Conservation (phyloP, 2,329 filamentous ascomycete genomes). For the Aspergillus fijiensis region DNA sequence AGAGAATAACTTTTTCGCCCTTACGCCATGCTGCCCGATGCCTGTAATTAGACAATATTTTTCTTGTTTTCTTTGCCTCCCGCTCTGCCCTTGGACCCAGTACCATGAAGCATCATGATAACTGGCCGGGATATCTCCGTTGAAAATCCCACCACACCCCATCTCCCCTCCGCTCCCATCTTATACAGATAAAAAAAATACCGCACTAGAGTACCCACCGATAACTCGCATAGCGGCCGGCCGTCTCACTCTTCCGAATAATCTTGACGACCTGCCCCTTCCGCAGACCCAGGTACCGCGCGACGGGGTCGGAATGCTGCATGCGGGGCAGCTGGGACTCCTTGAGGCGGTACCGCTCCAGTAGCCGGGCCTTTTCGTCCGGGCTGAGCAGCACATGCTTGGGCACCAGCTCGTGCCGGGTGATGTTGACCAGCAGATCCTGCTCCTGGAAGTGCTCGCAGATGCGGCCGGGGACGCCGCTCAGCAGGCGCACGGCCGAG, state of each 20-base stretch:
- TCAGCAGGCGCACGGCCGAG: constrained; percentile 82
- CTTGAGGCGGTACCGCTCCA: constrained; percentile 91
- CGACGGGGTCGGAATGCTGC: constrained; percentile 85
- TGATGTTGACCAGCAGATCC: constrained; percentile 96
- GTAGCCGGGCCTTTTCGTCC: constrained; percentile 82
- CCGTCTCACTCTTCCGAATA: constrained; percentile 91
- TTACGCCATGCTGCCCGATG: constrained; percentile 43
- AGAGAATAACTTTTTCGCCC: constrained; percentile 29
- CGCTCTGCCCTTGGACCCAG: constrained; percentile 3
- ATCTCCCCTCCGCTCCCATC: neutral
- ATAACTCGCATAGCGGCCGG: constrained; percentile 95
- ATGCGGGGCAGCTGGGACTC: constrained; percentile 96
- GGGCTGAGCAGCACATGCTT: constrained; percentile 86
- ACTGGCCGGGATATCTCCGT: neutral
- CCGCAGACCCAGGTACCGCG: constrained; percentile 85
- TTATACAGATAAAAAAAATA: too few relatives aligned
- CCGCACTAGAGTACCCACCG: constrained; percentile 57
- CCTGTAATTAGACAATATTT: constrained; percentile 30
- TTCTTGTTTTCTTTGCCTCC: constrained; percentile 18
- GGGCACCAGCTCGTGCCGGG: constrained; percentile 92
- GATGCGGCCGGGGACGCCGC: constrained; percentile 71
- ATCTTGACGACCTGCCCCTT: constrained; percentile 98
- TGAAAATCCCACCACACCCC: neutral
- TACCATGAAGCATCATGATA: neutral
- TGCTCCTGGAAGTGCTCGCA: constrained; percentile 96